Evolutionary conservation across 257 asterid species (phyloP).

Genomic region (Gardenia jasminoides): DNA sequence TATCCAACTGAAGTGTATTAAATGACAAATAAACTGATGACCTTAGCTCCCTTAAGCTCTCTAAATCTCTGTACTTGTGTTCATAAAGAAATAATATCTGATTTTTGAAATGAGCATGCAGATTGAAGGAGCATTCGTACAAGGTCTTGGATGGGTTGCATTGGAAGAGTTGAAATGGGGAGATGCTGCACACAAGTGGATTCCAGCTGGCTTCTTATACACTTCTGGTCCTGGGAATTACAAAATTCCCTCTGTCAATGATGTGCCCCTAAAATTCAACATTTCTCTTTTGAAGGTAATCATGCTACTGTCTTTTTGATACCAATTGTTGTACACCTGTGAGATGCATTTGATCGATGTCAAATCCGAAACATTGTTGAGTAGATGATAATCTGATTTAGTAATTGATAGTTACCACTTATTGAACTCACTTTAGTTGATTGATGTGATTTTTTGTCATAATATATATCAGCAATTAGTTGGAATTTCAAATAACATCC

Average conservation of each 20-base stretch:
- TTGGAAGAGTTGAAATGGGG: slow-evolving; percentile 98
- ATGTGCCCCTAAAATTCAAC: slow-evolving; percentile 71
- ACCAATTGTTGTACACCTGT: neutral
- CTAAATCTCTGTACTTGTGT: neutral
- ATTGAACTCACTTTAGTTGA: neutral
- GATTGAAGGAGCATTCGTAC: slow-evolving; percentile 95
- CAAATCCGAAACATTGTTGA: neutral
- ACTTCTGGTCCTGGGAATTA: slow-evolving; percentile 91
- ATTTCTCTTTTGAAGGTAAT: slow-evolving; percentile 86
- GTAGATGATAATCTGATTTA: neutral
- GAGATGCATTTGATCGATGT: neutral
- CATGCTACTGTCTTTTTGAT: neutral
- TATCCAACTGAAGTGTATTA: no score
- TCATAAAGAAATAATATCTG: neutral
- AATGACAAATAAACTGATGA: no score
- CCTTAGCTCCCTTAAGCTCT: no score
- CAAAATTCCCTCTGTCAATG: slow-evolving; percentile 87
- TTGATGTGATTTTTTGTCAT: neutral
- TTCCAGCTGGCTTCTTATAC: slow-evolving; percentile 63
- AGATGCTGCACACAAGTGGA: slow-evolving; percentile 85
- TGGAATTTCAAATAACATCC: neutral
- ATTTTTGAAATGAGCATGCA: slow-evolving; percentile 21
- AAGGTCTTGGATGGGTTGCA: slow-evolving; percentile 97
- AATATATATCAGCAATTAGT: neutral
- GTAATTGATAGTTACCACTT: neutral